phyloP scores from a whole-genome alignment of 805 yeast species.

The Candida nemodendra region DNA sequence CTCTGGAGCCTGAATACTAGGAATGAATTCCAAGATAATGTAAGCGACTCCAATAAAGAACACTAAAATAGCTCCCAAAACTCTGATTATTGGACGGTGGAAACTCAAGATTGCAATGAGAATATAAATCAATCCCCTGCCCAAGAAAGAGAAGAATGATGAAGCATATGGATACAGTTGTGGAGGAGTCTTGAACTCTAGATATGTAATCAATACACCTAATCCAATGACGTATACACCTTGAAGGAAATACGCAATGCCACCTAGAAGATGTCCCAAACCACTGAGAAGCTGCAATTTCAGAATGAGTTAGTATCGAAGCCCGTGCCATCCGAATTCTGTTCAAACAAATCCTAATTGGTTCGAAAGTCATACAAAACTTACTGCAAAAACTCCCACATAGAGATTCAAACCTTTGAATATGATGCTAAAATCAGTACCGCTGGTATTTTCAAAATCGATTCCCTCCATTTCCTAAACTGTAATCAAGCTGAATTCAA shows the following conservation, averaged over 20 bases:
- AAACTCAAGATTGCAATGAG: slow-evolving; percentile 49
- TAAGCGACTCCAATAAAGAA: slow-evolving; percentile 59
- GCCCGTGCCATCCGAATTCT: too few relatives aligned
- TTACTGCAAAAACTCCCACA: slow-evolving; percentile 54
- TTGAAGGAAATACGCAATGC: slow-evolving; percentile 46
- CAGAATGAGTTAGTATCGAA: too few relatives aligned
- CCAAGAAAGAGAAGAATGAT: slow-evolving; percentile 67
- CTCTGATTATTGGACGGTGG: slow-evolving; percentile 51
- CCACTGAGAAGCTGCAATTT: too few relatives aligned
- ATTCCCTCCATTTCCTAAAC: slow-evolving; percentile 36
- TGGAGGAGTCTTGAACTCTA: slow-evolving; percentile 50
- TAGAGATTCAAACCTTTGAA: slow-evolving; percentile 53
- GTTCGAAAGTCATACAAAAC: too few relatives aligned
- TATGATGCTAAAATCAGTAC: slow-evolving; percentile 42
- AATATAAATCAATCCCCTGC: slow-evolving; percentile 65
- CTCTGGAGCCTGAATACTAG: slow-evolving; percentile 75
- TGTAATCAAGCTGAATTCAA: slow-evolving; percentile 1
- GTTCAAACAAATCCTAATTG: too few relatives aligned
- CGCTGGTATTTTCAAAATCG: slow-evolving; percentile 43
- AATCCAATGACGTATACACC: slow-evolving; percentile 57
- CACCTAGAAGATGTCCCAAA: slow-evolving; percentile 35
- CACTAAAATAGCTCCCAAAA: slow-evolving; percentile 58
- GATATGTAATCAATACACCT: slow-evolving; percentile 51
- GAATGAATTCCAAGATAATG: slow-evolving; percentile 64
- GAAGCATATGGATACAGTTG: slow-evolving; percentile 65